Evolutionary conservation across 805 yeast genomes (phyloP).

Genomic region (Nakazawaea ishiwadae): DNA sequence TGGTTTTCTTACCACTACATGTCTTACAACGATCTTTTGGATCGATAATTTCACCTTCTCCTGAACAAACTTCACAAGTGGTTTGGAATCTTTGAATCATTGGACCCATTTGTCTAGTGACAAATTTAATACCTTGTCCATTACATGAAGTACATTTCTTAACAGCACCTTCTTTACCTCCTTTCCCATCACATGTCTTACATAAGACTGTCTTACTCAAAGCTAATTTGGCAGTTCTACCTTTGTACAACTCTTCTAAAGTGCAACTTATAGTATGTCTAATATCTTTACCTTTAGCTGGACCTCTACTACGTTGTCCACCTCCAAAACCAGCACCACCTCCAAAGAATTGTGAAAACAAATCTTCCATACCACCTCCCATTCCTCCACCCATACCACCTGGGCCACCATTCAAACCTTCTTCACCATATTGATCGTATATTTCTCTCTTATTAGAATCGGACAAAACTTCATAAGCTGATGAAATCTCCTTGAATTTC

Average conservation of each 20-base stretch:
- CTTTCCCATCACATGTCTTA: constrained; percentile 86
- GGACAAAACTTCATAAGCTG: constrained; percentile 83
- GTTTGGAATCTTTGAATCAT: constrained; percentile 98
- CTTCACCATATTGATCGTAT: constrained; percentile 90
- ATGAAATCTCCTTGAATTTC: constrained; percentile 85
- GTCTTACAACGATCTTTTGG: constrained; percentile 82
- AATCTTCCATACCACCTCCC: constrained; percentile 48
- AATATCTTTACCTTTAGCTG: constrained; percentile 85
- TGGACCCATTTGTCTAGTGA: constrained; percentile 98
- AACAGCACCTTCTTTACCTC: constrained; percentile 91
- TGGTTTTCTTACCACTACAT: constrained; percentile 88
- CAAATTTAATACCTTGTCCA: constrained; percentile 88
- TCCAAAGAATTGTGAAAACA: constrained; percentile 55
- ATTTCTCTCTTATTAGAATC: constrained; percentile 85
- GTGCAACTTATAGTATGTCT: constrained; percentile 82
- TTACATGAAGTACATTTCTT: constrained; percentile 82
- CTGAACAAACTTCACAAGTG: constrained; percentile 87
- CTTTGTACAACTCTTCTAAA: constrained; percentile 90
- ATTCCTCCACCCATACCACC: constrained; percentile 61
- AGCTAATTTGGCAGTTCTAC: constrained; percentile 91
- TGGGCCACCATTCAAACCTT: constrained; percentile 72
- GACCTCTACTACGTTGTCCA: constrained; percentile 71
- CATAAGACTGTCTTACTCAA: constrained; percentile 89
- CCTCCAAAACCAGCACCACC: constrained; percentile 68
- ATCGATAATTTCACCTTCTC: constrained; percentile 85